Evolutionary conservation across 805 yeast genomes (phyloP).

Genomic region (Isabelozyma rhagii): DNA sequence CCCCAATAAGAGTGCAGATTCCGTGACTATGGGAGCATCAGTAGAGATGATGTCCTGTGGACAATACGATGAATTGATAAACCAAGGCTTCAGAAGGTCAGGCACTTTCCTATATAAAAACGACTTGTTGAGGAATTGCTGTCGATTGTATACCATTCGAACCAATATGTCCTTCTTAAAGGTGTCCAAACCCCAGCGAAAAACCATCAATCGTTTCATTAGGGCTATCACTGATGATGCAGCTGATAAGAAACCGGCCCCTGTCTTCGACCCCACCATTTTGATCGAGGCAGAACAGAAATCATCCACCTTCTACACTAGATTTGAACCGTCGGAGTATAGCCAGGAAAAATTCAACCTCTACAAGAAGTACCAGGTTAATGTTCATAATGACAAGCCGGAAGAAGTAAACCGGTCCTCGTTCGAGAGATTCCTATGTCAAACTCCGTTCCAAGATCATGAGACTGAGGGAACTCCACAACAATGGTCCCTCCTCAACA

Average conservation of each 20-base stretch:
- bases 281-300: constrained; percentile 40
- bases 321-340: constrained; percentile 50
- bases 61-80: constrained; percentile 63
- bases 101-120: constrained; percentile 65
- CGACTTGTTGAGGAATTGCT: constrained; percentile 71
- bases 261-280: constrained; percentile 21
- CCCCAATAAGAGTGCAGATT: constrained; percentile 4
- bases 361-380: constrained; percentile 66
- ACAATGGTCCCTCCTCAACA: constrained; percentile 40
- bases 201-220: constrained; percentile 59
- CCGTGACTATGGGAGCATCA: constrained; percentile 34
- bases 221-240: constrained; percentile 25
- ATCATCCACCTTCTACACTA: constrained; percentile 35
- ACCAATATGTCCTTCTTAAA: constrained; percentile 47
- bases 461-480: constrained; percentile 19
- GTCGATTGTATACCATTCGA: constrained; percentile 76
- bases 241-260: constrained; percentile 7
- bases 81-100: constrained; percentile 76
- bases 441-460: constrained; percentile 50
- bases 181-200: constrained; percentile 64
- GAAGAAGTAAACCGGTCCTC: constrained; percentile 42
- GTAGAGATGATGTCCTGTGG: constrained; percentile 44
- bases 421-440: constrained; percentile 68
- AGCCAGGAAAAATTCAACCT: constrained; percentile 59
- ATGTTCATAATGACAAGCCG: constrained; percentile 62